Conservation (phyloP, 768 basidiomycete genomes). For the Lactarius psammicola region DNA sequence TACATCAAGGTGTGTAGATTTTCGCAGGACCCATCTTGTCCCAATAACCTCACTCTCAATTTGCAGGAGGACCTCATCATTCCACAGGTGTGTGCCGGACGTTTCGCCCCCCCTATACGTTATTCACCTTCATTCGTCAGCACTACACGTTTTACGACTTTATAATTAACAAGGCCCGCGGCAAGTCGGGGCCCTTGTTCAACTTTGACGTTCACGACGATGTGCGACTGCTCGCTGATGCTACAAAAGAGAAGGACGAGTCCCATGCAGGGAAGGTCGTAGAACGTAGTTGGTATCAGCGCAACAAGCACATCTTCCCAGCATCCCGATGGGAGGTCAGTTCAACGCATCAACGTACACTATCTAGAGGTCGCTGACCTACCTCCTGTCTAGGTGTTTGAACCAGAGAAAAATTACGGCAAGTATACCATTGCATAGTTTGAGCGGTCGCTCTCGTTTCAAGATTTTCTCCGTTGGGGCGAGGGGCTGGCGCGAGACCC, state of each 20-base stretch:
- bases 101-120: neutral
- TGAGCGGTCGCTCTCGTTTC: neutral
- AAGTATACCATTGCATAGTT: constrained; percentile 76
- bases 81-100: constrained; percentile 67
- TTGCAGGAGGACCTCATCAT: constrained; percentile 95
- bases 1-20: constrained; percentile 78
- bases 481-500: neutral
- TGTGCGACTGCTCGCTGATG: constrained; percentile 90
- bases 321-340: constrained; percentile 94
- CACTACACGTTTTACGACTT: constrained; percentile 99
- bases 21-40: neutral
- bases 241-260: constrained; percentile 96
- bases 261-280: constrained; percentile 99
- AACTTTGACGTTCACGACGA: constrained; percentile 99
- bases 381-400: constrained; percentile 63
- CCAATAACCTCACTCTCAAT: constrained; percentile 19
- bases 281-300: constrained; percentile 91
- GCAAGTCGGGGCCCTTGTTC: constrained; percentile 97
- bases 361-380: constrained; percentile 4
- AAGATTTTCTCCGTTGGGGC: neutral
- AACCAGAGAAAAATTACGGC: constrained; percentile 92
- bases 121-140: constrained; percentile 40
- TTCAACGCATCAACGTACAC: constrained; percentile 14
- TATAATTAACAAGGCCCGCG: constrained; percentile 96
- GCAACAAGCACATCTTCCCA: constrained; percentile 98